These are phyloP conservation scores for Lipomyces anomalus DNA, from an alignment of 805 yeast genomes.

Conservation along the genomic window DNA sequence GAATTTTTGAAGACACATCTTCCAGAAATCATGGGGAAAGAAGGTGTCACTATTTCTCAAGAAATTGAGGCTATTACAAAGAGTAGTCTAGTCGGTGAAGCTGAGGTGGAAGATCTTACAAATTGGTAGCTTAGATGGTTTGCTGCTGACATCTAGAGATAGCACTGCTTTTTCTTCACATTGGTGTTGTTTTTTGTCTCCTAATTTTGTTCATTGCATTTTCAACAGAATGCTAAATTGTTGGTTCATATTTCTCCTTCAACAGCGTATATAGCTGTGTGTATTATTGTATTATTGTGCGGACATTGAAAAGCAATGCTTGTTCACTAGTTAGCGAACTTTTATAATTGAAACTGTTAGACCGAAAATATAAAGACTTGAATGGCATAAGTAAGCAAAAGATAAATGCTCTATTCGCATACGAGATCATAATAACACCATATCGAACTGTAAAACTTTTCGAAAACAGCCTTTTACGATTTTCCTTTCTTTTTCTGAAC, in stretches of 20 bases:
- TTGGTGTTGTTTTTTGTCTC: not conserved
- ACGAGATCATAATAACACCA: constrained; percentile 23
- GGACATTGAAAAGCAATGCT: not conserved
- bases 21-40: constrained; percentile 52
- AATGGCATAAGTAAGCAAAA: constrained; percentile 3
- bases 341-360: no score
- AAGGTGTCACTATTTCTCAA: constrained; percentile 35
- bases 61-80: constrained; percentile 45
- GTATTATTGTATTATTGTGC: not conserved
- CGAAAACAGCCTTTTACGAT: no score
- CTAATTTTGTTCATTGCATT: not conserved
- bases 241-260: not conserved
- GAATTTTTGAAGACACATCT: constrained; percentile 57
- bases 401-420: constrained; percentile 24
- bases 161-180: not conserved
- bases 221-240: no score
- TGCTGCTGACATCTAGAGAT: not conserved
- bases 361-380: no score
- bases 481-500: constrained; percentile 26
- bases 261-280: no score
- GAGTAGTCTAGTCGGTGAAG: constrained; percentile 76
- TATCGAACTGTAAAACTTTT: not conserved
- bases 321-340: not conserved
- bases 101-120: constrained; percentile 81
- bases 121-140: constrained; percentile 56